These are phyloP conservation scores for Byssothecium circinans DNA, from an alignment of 2,329 filamentous ascomycete species.

Conservation along the genomic window DNA sequence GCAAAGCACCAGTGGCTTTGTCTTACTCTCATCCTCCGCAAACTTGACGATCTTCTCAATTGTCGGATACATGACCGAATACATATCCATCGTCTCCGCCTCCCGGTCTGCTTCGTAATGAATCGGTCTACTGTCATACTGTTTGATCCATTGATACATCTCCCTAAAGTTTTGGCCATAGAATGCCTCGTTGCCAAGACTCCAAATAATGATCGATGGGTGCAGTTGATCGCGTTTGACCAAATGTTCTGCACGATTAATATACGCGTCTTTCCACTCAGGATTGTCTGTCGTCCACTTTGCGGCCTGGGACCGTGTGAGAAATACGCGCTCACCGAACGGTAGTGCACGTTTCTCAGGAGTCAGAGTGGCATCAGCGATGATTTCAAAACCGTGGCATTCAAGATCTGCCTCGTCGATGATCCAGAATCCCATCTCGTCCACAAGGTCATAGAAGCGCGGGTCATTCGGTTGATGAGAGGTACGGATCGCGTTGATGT, in stretches of 20 bases:
- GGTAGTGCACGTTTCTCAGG: slow-evolving; percentile 48
- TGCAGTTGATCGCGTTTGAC: slow-evolving; percentile 72
- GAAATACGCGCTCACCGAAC: slow-evolving; percentile 62
- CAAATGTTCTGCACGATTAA: slow-evolving; percentile 67
- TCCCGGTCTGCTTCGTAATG: slow-evolving; percentile 69
- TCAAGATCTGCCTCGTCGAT: slow-evolving; percentile 59
- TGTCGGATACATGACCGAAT: slow-evolving; percentile 67
- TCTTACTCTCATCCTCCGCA: slow-evolving; percentile 43
- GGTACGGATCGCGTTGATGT: slow-evolving; percentile 70
- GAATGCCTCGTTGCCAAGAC: slow-evolving; percentile 72
- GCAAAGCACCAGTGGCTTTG: slow-evolving; percentile 60
- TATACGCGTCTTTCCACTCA: slow-evolving; percentile 63
- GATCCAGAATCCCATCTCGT: slow-evolving; percentile 69
- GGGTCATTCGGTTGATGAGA: slow-evolving; percentile 70
- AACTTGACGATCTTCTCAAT: slow-evolving; percentile 56
- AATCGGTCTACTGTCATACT: slow-evolving; percentile 61
- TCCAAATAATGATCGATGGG: slow-evolving; percentile 72
- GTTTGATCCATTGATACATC: slow-evolving; percentile 66
- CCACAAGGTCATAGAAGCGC: slow-evolving; percentile 60
- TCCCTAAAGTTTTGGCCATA: slow-evolving; percentile 68
- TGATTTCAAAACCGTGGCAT: slow-evolving; percentile 49
- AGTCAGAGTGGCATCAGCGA: slow-evolving; percentile 33
- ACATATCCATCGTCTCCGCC: slow-evolving; percentile 65
- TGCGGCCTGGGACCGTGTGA: slow-evolving; percentile 58
- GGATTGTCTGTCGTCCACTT: slow-evolving; percentile 64